These are phyloP conservation scores for Fusarium coffeatum DNA, from an alignment of 2,329 filamentous ascomycete genomes.

Conservation along the genomic window DNA sequence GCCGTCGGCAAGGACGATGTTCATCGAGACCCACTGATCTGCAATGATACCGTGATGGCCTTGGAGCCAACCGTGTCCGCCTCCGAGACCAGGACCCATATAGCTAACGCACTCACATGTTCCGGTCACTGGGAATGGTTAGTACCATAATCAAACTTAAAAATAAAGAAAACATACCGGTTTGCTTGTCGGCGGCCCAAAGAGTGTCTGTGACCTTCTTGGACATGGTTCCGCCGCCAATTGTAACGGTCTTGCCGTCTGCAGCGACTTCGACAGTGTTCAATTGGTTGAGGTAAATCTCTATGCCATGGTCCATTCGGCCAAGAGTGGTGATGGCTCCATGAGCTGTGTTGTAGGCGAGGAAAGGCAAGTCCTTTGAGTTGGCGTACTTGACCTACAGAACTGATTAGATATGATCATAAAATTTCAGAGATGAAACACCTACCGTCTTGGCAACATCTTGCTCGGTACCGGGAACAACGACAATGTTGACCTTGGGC, in stretches of 20 bases:
- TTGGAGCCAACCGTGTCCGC: conserved; percentile 49
- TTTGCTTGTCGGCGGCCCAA: conserved; percentile 64
- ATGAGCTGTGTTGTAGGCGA: conserved; percentile 65
- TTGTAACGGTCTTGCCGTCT: conserved; percentile 59
- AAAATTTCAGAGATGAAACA: accelerated
- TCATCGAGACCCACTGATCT: conserved; percentile 51
- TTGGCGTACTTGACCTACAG: conserved; percentile 57
- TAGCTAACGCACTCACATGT: conserved; percentile 47
- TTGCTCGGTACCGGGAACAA: conserved; percentile 59
- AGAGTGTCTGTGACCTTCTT: conserved; percentile 60
- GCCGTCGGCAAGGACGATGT: conserved; percentile 51
- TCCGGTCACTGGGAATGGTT: conserved; percentile 35
- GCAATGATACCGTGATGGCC: conserved; percentile 48
- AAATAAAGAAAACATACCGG: conserved; percentile 49
- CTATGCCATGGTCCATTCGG: conserved; percentile 61
- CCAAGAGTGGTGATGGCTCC: conserved; percentile 62
- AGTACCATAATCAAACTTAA: neutral
- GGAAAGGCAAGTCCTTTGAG: conserved; percentile 59
- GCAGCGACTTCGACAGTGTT: conserved; percentile 55
- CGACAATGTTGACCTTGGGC: conserved; percentile 59
- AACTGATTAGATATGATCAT: neutral
- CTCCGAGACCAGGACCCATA: conserved; percentile 48
- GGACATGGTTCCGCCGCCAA: conserved; percentile 61
- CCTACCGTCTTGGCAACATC: conserved; percentile 62
- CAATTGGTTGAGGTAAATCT: conserved; percentile 61